phyloP scores from a whole-genome alignment of 2,329 filamentous ascomycete genomes.

The Tothia fuscella region DNA sequence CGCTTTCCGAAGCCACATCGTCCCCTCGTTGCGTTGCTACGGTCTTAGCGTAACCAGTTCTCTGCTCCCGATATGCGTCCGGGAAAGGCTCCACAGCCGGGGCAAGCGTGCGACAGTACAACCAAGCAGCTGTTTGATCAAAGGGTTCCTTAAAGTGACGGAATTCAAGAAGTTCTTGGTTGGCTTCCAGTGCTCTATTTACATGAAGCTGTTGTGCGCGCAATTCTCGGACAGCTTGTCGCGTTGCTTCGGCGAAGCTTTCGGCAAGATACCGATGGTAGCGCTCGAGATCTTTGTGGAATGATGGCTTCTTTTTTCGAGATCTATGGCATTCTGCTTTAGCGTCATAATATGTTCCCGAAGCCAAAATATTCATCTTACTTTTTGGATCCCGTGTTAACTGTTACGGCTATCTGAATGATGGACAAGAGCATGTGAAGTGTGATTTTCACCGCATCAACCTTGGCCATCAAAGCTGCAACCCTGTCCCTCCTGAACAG shows the following conservation, averaged over 20 bases:
- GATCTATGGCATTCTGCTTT: not conserved
- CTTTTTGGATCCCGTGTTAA: not conserved
- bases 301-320: not conserved
- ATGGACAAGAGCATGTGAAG: constrained; percentile 3
- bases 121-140: not conserved
- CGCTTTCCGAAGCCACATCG: not conserved
- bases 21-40: not conserved
- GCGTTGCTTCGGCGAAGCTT: constrained; percentile 2
- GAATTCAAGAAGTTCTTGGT: constrained; percentile 4
- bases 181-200: not conserved
- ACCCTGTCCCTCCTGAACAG: constrained; percentile 1
- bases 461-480: constrained; percentile 2
- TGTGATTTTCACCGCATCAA: not conserved
- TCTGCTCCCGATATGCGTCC: not conserved
- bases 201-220: not conserved
- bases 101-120: not conserved
- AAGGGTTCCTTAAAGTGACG: constrained; percentile 6
- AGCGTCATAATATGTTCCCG: not conserved
- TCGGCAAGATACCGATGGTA: constrained; percentile 1
- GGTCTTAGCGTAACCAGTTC: not conserved
- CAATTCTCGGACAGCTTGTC: not conserved
- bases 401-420: constrained; percentile 2
- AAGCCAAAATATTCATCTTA: not conserved
- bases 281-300: not conserved
- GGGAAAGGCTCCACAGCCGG: not conserved